Evolutionary conservation across 2,329 filamentous ascomycete genomes (phyloP).

Genomic region (Aspergillus chevalieri): DNA sequence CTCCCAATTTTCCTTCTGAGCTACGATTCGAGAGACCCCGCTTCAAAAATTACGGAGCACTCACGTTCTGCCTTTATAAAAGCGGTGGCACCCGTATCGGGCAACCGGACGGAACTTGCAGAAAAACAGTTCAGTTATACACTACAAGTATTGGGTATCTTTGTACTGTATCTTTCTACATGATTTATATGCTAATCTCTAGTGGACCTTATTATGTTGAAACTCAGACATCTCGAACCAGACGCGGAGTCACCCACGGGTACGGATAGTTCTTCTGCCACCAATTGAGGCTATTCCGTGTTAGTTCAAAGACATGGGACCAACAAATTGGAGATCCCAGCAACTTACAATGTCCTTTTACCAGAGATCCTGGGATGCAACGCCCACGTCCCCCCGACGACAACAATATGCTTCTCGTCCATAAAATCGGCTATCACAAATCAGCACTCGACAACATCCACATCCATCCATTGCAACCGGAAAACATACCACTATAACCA

Average conservation of each 20-base stretch:
- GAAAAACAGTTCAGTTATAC: too few species aligned
- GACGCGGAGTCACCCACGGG: neutral
- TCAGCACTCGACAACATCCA: neutral
- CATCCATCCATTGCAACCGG: neutral
- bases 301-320: neutral
- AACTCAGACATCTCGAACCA: neutral
- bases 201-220: too few species aligned
- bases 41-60: too few species aligned
- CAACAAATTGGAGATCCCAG: neutral
- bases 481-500: neutral
- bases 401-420: neutral
- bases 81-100: too few species aligned
- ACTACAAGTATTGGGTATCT: too few species aligned
- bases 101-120: too few species aligned
- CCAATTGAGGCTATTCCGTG: neutral
- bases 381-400: neutral
- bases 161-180: too few species aligned
- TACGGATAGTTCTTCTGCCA: neutral
- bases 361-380: neutral
- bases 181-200: too few species aligned
- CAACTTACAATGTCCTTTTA: neutral
- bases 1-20: too few species aligned
- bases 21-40: too few species aligned
- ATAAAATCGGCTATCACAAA: neutral
- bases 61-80: too few species aligned